Base-by-base conservation (phyloP, 2,329 filamentous ascomycete species). In the Penicillium sp. region DNA sequence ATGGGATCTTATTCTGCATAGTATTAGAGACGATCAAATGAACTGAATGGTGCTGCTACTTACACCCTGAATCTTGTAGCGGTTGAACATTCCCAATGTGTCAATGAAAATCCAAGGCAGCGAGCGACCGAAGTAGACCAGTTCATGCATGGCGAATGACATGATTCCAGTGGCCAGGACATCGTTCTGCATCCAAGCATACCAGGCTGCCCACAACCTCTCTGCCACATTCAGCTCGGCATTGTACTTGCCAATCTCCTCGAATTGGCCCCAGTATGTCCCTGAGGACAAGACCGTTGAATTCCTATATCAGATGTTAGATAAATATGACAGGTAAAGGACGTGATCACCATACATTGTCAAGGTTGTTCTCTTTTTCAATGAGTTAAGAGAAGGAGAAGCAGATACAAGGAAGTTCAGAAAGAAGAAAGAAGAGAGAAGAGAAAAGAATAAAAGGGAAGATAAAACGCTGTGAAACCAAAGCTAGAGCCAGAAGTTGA, bases 101-200 rank as follows among this genome's bases (percentile, higher is more conserved):
- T 96, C 93, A 78, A 97, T 90, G 61, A 99, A 87, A 68, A 97
- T 90, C 86, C 91, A 99, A 1, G 94, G 94, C 59, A 97, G 73
- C 59, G 83, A 89, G 66, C 94, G 88, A 68, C 94, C 94, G 72
- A 97, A 99, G 82, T 99, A 99, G 70, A 99, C 85, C 41, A 86
- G 55, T 78, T 99, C 94, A 81, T 99, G 94, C 86, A 97, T 91
- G 66, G 89, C 78, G 76, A 99, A 99, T 70, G 92, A 96, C 90
- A 97, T 89, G 80, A 99, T 94, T 60, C 94, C 94, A 4, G 94
- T 99, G 59, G 94, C 94, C 61, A 99, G 87, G 54, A 90, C 88
- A 79, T 99, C 94, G 76, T 99, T 99, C 76, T 96, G 91, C 89
- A 97, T 96, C 84, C 88, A 99, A 17, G 93, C 85, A 76, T 99